Base-by-base conservation (phyloP, 768 basidiomycete genomes). In the Tulasnella sp. region DNA sequence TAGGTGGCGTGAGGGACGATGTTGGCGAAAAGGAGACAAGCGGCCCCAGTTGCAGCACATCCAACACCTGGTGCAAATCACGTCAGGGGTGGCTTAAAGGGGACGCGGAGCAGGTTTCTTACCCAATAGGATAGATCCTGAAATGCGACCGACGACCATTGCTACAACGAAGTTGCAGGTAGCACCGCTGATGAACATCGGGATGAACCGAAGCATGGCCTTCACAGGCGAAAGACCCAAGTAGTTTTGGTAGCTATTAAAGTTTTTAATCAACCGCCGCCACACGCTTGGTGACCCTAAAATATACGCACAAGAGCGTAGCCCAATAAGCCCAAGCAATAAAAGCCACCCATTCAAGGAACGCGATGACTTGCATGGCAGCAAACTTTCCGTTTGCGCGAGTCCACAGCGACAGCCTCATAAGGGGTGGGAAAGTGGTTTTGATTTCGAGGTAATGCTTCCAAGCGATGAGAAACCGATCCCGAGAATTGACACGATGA, bases 101-200 rank as follows among this genome's bases (percentile, higher is more conserved):
- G 72, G n/a, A n/a, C 4, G 70, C 23, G 37, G n/a, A 3, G 32
- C 26, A 26, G 29, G 44, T 16, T n/a, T 11, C 87, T 42, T 80
- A 92, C 92, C 87, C 23, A 91, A 83, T 40, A 94, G 85, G 73
- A 85, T 87, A 0, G 90, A 84, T 2, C 92, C 83, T 4, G 89
- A 86, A 3, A 93, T 83, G 74, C 85, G 88, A 2, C 86, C 85
- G 51, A 92, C 86, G 70, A 90, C 85, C 32, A 90, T 74, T 0
- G 90, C 91, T 23, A 94, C 89, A 74, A 92, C 82, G 40, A 90
- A 79, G 81, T 93, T 93, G 81, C 90, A 91, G 3, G 88, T 51
- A 7, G 89, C 77, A 5, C 93, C 93, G 23, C 87, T 87, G 23
- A 93, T 81, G 40, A 89, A 88, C 91, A 92, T 92, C 0, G 93